These are phyloP conservation scores for Melampsora allii-populina DNA, from an alignment of 1,284 basidiomycete genomes.

Conservation along the genomic window DNA sequence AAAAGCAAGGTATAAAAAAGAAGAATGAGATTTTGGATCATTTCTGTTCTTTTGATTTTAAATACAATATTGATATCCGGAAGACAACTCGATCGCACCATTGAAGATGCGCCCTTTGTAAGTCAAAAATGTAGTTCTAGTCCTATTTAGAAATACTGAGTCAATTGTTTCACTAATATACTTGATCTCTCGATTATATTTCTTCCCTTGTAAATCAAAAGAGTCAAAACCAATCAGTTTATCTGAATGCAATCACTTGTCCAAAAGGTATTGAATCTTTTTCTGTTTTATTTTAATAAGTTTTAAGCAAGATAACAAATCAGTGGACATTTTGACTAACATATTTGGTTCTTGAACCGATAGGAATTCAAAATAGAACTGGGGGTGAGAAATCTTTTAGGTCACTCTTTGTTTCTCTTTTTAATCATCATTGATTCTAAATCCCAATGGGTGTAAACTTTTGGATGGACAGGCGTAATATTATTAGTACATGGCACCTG, in stretches of 20 bases:
- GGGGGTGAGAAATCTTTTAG: background rate
- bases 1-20: too few relatives aligned
- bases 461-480: slow-evolving; percentile 6
- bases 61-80: too few relatives aligned
- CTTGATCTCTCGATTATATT: background rate
- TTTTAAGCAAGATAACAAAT: background rate
- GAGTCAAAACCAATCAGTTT: slow-evolving; percentile 10
- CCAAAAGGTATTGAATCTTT: slow-evolving; percentile 15
- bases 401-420: background rate
- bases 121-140: background rate
- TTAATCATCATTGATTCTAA: background rate
- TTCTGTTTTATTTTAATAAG: background rate
- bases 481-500: slow-evolving; percentile 29
- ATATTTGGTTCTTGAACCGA: background rate
- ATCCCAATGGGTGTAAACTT: background rate
- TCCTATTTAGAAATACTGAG: background rate
- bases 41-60: too few relatives aligned
- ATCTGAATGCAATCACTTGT: slow-evolving; percentile 10
- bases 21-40: too few relatives aligned
- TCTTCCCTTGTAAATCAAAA: background rate
- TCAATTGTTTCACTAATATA: background rate
- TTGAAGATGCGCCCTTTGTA: slow-evolving; percentile 33
- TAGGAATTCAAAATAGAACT: slow-evolving; percentile 24
- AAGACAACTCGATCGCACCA: background rate
- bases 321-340: background rate